These are phyloP conservation scores for Metschnikowia peoriensis DNA, from an alignment of 805 yeast species.

Conservation along the genomic window DNA sequence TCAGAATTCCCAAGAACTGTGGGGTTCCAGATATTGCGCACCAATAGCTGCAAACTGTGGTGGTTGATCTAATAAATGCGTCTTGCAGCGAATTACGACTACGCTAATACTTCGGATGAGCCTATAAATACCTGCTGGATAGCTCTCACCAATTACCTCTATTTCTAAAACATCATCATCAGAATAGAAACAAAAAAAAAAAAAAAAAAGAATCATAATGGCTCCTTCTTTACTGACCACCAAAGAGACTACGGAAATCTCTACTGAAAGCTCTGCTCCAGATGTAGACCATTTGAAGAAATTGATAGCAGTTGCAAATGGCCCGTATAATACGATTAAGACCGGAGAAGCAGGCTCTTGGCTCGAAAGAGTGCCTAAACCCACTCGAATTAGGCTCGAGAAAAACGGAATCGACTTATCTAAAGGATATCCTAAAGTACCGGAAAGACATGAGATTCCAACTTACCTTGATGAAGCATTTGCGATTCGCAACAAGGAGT, in stretches of 20 bases:
- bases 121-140: no score
- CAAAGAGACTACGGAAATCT: background rate
- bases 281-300: slow-evolving; percentile 3
- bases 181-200: no score
- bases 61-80: no score
- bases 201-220: no score
- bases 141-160: no score
- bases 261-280: background rate
- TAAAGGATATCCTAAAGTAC: slow-evolving; percentile 24
- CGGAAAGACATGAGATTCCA: slow-evolving; percentile 21
- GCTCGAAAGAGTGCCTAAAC: slow-evolving; percentile 16
- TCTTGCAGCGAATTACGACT: no score
- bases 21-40: no score
- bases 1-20: no score
- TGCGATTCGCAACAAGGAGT: slow-evolving; percentile 19
- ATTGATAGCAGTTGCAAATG: background rate
- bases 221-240: background rate
- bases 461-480: slow-evolving; percentile 23
- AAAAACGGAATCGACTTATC: slow-evolving; percentile 23
- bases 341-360: slow-evolving; percentile 6
- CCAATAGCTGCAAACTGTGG: no score
- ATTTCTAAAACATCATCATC: no score
- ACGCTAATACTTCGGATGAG: no score
- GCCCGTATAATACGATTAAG: background rate
- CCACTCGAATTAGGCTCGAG: slow-evolving; percentile 20